Percentiles rank a stretch among this genome's conserved stretches.
These are phyloP conservation scores for Rubroboletus pulcherrimus DNA, from an alignment of 768 basidiomycete species.

Conservation along the genomic window DNA sequence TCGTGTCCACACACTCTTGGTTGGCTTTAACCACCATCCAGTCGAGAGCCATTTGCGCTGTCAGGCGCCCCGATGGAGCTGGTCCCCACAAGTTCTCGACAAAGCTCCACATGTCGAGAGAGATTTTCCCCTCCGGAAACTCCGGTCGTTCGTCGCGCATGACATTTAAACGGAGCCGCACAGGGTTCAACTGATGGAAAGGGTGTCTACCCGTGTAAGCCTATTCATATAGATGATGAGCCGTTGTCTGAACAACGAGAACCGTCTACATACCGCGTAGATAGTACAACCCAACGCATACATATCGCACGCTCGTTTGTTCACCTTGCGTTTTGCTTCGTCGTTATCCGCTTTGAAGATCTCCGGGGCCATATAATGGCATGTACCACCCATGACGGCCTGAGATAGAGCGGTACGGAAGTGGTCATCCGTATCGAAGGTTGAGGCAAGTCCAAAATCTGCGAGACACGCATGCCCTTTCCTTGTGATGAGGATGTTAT, in stretches of 20 bases:
- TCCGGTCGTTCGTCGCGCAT: conserved; percentile 2
- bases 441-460: conserved; percentile 42
- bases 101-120: conserved; percentile 30
- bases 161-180: not conserved
- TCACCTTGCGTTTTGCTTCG: conserved; percentile 12
- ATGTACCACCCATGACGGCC: conserved; percentile 15
- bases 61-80: conserved; percentile 19
- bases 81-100: conserved; percentile 27
- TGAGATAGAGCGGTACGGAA: conserved; percentile 9
- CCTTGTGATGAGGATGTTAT: conserved; percentile 45
- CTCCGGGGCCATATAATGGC: conserved; percentile 26
- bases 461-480: conserved; percentile 43
- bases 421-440: conserved; percentile 15
- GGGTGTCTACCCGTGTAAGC: conserved; percentile 17
- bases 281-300: conserved; percentile 42
- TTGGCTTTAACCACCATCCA: conserved; percentile 24
- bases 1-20: conserved; percentile 4
- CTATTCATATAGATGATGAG: conserved; percentile 3
- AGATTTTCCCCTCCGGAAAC: conserved; percentile 13
- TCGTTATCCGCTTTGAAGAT: conserved; percentile 1
- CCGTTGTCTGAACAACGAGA: not conserved
- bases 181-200: not conserved
- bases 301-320: conserved; percentile 35
- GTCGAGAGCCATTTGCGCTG: conserved; percentile 16
- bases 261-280: conserved; percentile 31